Evolutionary conservation across 2,329 filamentous ascomycete species (phyloP), one percentile per base, ranked within the genome.

Genomic region (Ceratocystis harringtonii): DNA sequence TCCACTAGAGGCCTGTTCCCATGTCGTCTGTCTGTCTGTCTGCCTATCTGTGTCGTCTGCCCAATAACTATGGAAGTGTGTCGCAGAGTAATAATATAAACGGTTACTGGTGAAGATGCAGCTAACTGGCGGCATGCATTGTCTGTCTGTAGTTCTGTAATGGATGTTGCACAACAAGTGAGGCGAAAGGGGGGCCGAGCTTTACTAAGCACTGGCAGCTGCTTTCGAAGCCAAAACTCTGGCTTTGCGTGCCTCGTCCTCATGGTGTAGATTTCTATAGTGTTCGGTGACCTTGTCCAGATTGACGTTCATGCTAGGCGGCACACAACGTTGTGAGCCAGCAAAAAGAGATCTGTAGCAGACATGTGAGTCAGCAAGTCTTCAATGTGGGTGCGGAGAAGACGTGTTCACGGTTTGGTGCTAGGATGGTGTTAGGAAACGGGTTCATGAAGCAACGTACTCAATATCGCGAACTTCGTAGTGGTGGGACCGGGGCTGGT

Each of bases 241-340:
- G 45, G 75, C 75, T 74, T 84, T 84, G 69, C 78, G 76, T 70
- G 80, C 81, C 73, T 83, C 81, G 67, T 82, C 80, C 66, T 78
- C 78, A 65, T 79, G 70, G 69, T 84, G 78, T 74, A 80, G 74
- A 72, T 80, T 76, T 70, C 76, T 76, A 75, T 82, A 84, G 74
- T 84, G 82, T 71, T 79, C 81, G 17, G 82, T 77, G 32, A 84
- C 76, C 70, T 81, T 75, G 72, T 83, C 80, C 60, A 85, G 73
- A 72, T 81, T 81, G 69, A 76, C 72, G 32, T 50, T 65, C 28
- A 48, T 50, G 44, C 66, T 67, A 32, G 66, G 66, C 25, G 66
- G 62, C 17, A 64, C 57, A 32, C 62, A 64, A 17, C 66, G 63
- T 68, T 77, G 75, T 70, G 81, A 79, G 50, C 82, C 82, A 32